Evolutionary conservation across 2,329 filamentous ascomycete species (phyloP).

Genomic region (Aspergillus awamori): DNA sequence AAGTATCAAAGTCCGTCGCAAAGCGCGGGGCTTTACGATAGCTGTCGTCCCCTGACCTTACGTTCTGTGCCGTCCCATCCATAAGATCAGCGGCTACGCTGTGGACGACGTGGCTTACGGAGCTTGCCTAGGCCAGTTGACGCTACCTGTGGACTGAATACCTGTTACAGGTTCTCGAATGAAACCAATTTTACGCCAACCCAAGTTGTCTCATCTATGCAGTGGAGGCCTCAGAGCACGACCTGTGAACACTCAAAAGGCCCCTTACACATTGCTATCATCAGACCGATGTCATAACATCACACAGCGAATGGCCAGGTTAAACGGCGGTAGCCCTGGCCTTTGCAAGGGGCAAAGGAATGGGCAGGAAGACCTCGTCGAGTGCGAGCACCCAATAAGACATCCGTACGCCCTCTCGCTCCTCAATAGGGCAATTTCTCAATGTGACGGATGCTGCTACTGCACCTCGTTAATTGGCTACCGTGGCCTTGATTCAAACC

Average conservation of each 20-base stretch:
- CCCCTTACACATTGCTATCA: slow-evolving; percentile 9
- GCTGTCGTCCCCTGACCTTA: slow-evolving; percentile 16
- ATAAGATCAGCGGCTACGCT: slow-evolving; percentile 10
- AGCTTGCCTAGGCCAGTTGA: background rate
- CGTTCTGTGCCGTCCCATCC: slow-evolving; percentile 8
- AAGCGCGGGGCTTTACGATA: slow-evolving; percentile 16
- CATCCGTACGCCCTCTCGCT: slow-evolving; percentile 8
- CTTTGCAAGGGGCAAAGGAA: slow-evolving; percentile 13
- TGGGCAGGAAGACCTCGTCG: slow-evolving; percentile 14
- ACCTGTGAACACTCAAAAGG: background rate
- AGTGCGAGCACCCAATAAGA: slow-evolving; percentile 16
- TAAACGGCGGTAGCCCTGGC: slow-evolving; percentile 9
- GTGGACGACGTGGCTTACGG: slow-evolving; percentile 19
- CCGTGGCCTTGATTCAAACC: background rate
- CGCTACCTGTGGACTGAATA: background rate
- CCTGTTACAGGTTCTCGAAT: background rate
- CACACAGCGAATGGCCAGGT: slow-evolving; percentile 1
- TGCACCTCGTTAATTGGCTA: slow-evolving; percentile 13
- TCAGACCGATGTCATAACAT: slow-evolving; percentile 5
- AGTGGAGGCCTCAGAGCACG: slow-evolving; percentile 1
- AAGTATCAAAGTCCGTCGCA: slow-evolving; percentile 13
- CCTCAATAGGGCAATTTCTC: slow-evolving; percentile 9
- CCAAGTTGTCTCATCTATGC: slow-evolving; percentile 4
- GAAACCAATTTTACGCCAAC: background rate
- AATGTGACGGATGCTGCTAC: slow-evolving; percentile 13